These are phyloP conservation scores for Staphylotrichum tortipilum DNA, from an alignment of 495 filamentous ascomycete species.

Conservation along the genomic window DNA sequence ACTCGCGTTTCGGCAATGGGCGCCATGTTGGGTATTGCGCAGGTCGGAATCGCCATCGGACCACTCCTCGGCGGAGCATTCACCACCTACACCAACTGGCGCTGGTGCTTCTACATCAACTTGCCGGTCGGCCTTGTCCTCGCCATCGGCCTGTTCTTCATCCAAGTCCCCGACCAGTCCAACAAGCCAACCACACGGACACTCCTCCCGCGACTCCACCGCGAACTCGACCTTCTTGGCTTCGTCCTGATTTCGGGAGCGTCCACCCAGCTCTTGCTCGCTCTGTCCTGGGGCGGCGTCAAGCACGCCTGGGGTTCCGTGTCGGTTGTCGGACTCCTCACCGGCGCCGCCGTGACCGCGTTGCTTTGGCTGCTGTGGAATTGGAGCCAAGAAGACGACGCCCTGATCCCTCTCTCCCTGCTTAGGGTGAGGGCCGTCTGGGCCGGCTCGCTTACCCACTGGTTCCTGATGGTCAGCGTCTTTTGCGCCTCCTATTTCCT, in stretches of 20 bases:
- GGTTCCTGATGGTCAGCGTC: slow-evolving; percentile 46
- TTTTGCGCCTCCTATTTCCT: slow-evolving; percentile 53
- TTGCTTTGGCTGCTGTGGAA: slow-evolving; percentile 53
- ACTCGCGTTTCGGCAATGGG: slow-evolving; percentile 32
- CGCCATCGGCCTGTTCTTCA: slow-evolving; percentile 44
- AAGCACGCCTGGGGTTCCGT: slow-evolving; percentile 53
- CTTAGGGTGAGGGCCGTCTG: slow-evolving; percentile 56
- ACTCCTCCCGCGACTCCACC: slow-evolving; percentile 28
- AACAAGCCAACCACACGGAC: slow-evolving; percentile 31
- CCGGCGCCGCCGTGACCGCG: slow-evolving; percentile 50
- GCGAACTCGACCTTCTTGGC: slow-evolving; percentile 59
- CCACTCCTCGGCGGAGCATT: slow-evolving; percentile 52
- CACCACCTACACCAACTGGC: slow-evolving; percentile 47
- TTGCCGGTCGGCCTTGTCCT: slow-evolving; percentile 57
- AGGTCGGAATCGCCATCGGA: slow-evolving; percentile 60
- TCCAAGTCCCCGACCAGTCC: slow-evolving; percentile 40
- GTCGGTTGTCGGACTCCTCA: slow-evolving; percentile 58
- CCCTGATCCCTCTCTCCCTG: slow-evolving; percentile 59
- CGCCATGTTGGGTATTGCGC: slow-evolving; percentile 43
- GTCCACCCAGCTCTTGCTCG: slow-evolving; percentile 60
- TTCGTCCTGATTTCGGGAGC: slow-evolving; percentile 55
- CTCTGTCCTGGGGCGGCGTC: slow-evolving; percentile 69
- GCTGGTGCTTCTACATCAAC: slow-evolving; percentile 63
- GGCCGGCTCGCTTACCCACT: slow-evolving; percentile 40
- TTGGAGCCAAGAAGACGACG: slow-evolving; percentile 50